Conservation (phyloP, 495 filamentous ascomycete genomes). For the Choiromyces venosus region DNA sequence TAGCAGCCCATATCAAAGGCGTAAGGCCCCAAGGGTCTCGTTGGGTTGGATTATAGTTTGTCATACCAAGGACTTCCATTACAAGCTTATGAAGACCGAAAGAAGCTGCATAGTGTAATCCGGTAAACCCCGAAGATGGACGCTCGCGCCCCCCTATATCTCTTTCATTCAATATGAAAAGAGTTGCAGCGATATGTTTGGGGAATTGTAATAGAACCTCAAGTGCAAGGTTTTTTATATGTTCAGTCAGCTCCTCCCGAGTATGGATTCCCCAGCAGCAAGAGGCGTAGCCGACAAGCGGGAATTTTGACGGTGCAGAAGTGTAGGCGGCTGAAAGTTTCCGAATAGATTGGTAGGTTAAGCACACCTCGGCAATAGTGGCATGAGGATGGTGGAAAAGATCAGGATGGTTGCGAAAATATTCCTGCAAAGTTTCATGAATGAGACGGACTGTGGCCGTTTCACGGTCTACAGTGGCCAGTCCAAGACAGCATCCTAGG, state of each 20-base stretch:
- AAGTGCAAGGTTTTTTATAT: neutral
- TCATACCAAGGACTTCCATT: neutral
- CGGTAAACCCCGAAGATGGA: neutral
- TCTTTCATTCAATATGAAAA: neutral
- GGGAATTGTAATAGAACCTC: neutral
- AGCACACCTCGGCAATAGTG: neutral
- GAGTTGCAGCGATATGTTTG: neutral
- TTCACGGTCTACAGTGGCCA: neutral
- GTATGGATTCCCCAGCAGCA: neutral
- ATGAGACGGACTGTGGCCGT: neutral
- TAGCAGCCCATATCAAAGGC: conserved; percentile 45
- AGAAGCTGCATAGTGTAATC: neutral
- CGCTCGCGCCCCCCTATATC: neutral
- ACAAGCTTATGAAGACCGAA: neutral
- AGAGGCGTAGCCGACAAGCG: neutral
- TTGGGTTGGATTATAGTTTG: neutral
- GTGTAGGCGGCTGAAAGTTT: neutral
- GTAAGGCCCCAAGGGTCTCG: conserved; percentile 30
- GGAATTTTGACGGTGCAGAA: neutral
- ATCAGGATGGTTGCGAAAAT: neutral
- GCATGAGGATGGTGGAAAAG: neutral
- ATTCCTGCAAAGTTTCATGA: neutral
- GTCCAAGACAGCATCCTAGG: neutral
- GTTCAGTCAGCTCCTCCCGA: neutral
- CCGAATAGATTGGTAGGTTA: neutral